Evolutionary conservation across 306 rosid genomes (phyloP), one percentile per base, ranked within the genome.

Genomic region (Chamaecrista fasciculata): DNA sequence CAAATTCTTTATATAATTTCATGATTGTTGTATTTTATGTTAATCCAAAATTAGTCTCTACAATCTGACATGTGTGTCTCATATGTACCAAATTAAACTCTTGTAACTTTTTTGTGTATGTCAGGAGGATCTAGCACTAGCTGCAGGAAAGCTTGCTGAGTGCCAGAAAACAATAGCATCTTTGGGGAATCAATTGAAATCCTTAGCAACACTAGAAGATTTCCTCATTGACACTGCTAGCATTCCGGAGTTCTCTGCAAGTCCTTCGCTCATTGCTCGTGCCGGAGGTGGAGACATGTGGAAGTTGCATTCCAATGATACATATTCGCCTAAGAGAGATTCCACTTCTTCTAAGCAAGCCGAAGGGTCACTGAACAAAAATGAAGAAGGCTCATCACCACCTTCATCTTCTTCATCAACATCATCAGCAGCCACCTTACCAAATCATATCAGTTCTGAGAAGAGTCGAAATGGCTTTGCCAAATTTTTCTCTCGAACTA

Each of bases 91-190:
- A 33, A n/a, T n/a, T n/a, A n/a, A n/a, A n/a, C n/a, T n/a, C 15
- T 14, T 68, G 34, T 49, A 25, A 28, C 5, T 33, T 72, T 12
- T 55, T 62, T 28, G 31, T 76, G 55, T 53, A 69, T 76, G 29
- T 26, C 84, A 90, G 97, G 95, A 91, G 78, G 97, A 86, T 74
- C 75, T 91, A 62, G 87, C 87, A 59, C 70, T 88, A 31, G 95
- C 97, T 60, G 97, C 97, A 5, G 95, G 89, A 62, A 91, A 88
- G 76, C 97, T 91, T 64, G 95, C 90, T 0, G 97, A 88, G 75
- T 91, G 97, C 82, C 97, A 91, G 76, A 88, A 87, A 80, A 90
- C 97, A 2, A 87, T 91, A 67, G 95, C 89, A 10, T 88, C 97
- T 61, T 86, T 91, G 56, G 97, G 91, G 23, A 88, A 84, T 71